These are phyloP conservation scores for Cladosporium sp. DNA, from an alignment of 2,329 filamentous ascomycete species.

Conservation along the genomic window DNA sequence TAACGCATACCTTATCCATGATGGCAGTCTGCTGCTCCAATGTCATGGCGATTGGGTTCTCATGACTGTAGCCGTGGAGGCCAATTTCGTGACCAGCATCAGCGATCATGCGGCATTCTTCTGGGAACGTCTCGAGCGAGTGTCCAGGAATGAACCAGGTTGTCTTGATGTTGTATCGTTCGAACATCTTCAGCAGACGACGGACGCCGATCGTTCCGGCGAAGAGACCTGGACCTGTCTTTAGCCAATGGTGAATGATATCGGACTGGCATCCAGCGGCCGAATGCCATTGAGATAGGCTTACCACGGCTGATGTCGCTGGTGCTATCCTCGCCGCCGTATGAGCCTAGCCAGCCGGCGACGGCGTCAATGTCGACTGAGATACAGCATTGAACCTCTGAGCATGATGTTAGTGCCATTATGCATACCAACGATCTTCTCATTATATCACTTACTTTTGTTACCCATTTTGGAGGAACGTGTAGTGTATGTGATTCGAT, in stretches of 20 bases:
- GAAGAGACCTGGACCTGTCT: slow-evolving; percentile 43
- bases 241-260: neutral
- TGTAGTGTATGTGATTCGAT: neutral
- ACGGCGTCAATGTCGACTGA: slow-evolving; percentile 71
- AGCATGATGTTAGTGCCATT: neutral
- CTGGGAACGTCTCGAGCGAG: slow-evolving; percentile 61
- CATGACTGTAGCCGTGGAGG: slow-evolving; percentile 69
- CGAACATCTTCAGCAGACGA: slow-evolving; percentile 65
- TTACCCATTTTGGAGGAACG: neutral
- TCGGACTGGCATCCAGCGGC: no score
- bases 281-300: neutral
- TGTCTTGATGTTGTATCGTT: slow-evolving; percentile 68
- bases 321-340: slow-evolving; percentile 67
- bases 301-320: slow-evolving; percentile 62
- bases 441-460: neutral
- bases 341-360: slow-evolving; percentile 70
- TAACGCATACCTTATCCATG: slow-evolving; percentile 52
- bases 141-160: slow-evolving; percentile 65
- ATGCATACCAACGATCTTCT: neutral
- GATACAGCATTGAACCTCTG: slow-evolving; percentile 32
- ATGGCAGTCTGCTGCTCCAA: slow-evolving; percentile 72
- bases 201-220: slow-evolving; percentile 64
- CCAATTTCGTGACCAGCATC: slow-evolving; percentile 64
- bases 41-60: slow-evolving; percentile 69
- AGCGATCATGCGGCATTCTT: slow-evolving; percentile 58